These are phyloP conservation scores for Pachyrhizus erosus DNA, from an alignment of 306 rosid genomes.

Conservation along the genomic window DNA sequence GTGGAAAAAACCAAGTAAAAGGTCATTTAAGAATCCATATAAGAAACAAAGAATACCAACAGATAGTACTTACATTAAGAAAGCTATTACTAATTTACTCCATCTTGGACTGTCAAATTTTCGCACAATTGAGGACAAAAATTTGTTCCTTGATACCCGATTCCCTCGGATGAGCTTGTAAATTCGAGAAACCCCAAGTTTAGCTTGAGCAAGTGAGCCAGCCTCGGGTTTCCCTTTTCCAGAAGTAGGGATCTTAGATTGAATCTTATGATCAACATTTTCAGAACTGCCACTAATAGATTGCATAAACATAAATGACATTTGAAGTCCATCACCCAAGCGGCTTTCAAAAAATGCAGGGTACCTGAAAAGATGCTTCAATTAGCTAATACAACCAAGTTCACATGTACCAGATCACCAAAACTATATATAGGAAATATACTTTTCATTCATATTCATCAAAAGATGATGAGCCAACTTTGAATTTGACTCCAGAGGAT, in stretches of 20 bases:
- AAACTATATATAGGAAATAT: slow-evolving; percentile 41
- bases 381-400: slow-evolving; percentile 41
- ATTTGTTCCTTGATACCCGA: slow-evolving; percentile 89
- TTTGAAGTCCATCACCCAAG: slow-evolving; percentile 98
- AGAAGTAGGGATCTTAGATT: slow-evolving; percentile 57
- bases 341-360: slow-evolving; percentile 98
- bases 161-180: slow-evolving; percentile 97
- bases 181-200: slow-evolving; percentile 97
- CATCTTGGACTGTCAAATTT: slow-evolving; percentile 83
- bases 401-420: slow-evolving; percentile 21
- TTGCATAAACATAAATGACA: slow-evolving; percentile 86
- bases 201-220: slow-evolving; percentile 76
- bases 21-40: slow-evolving; percentile 37
- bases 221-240: slow-evolving; percentile 73
- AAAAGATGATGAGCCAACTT: slow-evolving; percentile 96
- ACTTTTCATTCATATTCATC: slow-evolving; percentile 98
- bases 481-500: slow-evolving; percentile 81
- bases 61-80: slow-evolving; percentile 75
- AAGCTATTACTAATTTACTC: slow-evolving; percentile 72
- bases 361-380: slow-evolving; percentile 73
- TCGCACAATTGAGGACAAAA: slow-evolving; percentile 92
- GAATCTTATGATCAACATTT: slow-evolving; percentile 54
- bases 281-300: slow-evolving; percentile 63
- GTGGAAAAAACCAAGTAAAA: slow-evolving; percentile 41
- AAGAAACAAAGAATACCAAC: slow-evolving; percentile 29